Evolutionary conservation across 192 early-diverging fungal species (phyloP), one percentile per base, ranked within the genome.

Genomic region (Polychytrium aggregatum): DNA sequence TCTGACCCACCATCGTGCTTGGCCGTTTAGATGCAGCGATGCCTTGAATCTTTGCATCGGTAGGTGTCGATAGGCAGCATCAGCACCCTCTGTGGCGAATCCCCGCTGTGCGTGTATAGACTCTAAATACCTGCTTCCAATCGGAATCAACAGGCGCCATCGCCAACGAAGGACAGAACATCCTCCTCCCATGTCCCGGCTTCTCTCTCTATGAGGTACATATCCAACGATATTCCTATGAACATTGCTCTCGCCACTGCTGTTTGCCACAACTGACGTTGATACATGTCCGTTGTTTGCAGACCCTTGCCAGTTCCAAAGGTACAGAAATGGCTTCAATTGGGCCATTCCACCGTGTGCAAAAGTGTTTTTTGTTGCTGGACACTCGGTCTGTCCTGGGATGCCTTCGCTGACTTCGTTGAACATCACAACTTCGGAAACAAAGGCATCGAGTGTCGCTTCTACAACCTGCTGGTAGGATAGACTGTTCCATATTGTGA

Each of bases 181-280:
- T 92, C 37, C 56, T 92, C 27, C 44, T 92, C 30, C 90, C 90
- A 28, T 62, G 75, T 20, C 90, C 90, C 16, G 86, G 87, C 18
- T 92, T 90, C 62, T 83, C 86, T 5, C 64, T 92, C 18, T 92
- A 92, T 68, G 82, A 82, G n/a, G n/a, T n/a, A n/a, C n/a, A n/a
- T n/a, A n/a, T n/a, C n/a, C n/a, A n/a, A n/a, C n/a, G n/a, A n/a
- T n/a, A n/a, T n/a, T n/a, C n/a, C n/a, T n/a, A n/a, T n/a, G 36
- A 37, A 37, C n/a, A 37, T 37, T 37, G n/a, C 10, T 37, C 36
- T 37, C 36, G 36, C 36, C 36, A 37, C n/a, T 37, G 36, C 36
- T n/a, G 36, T n/a, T 37, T 37, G 36, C 36, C 10, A 37, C 36
- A 37, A 11, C 36, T n/a, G n/a, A 9, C 36, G 36, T 37, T n/a